These are phyloP conservation scores for Epichloe gansuensis DNA, from an alignment of 2,329 filamentous ascomycete species.

Conservation along the genomic window DNA sequence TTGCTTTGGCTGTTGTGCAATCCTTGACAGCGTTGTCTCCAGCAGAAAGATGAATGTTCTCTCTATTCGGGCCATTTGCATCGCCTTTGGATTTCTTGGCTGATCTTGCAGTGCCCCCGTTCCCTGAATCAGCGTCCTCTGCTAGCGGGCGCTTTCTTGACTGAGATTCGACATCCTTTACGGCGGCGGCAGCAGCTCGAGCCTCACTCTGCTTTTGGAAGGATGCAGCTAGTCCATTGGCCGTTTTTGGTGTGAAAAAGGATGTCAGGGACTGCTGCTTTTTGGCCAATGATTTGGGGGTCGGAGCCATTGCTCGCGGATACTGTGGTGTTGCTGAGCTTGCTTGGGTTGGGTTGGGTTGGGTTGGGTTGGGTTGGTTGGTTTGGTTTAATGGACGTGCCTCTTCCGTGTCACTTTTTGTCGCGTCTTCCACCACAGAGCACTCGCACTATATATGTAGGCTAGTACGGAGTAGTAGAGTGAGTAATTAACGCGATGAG, in stretches of 20 bases:
- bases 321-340: not conserved
- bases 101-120: conserved; percentile 25
- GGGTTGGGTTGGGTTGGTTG: too few relatives aligned
- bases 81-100: conserved; percentile 31
- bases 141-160: conserved; percentile 39
- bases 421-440: too few relatives aligned
- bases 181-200: conserved; percentile 13
- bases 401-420: too few relatives aligned
- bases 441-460: too few relatives aligned
- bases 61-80: conserved; percentile 21
- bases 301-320: conserved; percentile 19
- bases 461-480: too few relatives aligned
- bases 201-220: conserved; percentile 20
- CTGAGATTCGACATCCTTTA: conserved; percentile 16
- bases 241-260: conserved; percentile 60
- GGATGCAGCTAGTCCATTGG: conserved; percentile 30
- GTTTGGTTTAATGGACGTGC: too few relatives aligned
- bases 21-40: not conserved
- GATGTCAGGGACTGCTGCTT: conserved; percentile 76
- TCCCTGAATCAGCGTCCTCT: conserved; percentile 31
- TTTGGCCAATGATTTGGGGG: conserved; percentile 30
- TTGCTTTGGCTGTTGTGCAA: not conserved
- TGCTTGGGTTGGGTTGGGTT: not conserved
- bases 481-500: too few relatives aligned
- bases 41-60: conserved; percentile 23